Evolutionary conservation across 1,284 basidiomycete genomes (phyloP), one percentile per base, ranked within the genome.

Genomic region (Rhodotorula sp.): DNA sequence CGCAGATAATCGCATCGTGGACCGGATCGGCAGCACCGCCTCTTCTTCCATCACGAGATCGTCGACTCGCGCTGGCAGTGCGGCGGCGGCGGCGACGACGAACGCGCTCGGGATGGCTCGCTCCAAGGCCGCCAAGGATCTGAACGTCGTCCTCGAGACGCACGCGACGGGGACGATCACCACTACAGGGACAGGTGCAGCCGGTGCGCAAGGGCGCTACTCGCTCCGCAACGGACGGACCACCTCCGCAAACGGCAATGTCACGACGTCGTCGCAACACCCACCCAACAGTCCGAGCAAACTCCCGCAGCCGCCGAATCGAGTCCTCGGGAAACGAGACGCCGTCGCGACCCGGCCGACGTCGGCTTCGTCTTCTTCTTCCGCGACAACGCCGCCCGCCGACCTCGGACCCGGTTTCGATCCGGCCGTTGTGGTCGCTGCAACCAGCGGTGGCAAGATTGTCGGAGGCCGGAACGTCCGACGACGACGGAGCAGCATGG

Each of bases 1-100:
- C 38, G 63, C 68, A 19, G 71, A 72, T 52, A 72, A 75, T 54
- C 63, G 72, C 19, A 71, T 74, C n/a, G 72, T 74, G 49, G 69
- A 73, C 60, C 72, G 71, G 0, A n/a, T 69, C 58, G 59, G 57
- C 50, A 26, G 28, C 14, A 28, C 54, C 0, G 28, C 58, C 1
- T 26, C 18, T 12, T 12, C 57, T 15, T 28, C 47, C 4, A 48
- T 48, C 28, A 63, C 62, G 10, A 50, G 64, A 1, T 21, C 52
- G 45, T 58, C 38, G 7, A 47, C 64, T 21, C 55, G 64, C 21
- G 28, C 48, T n/a, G 54, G 54, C 10, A n/a, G 18, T 7, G 48
- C 49, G 1, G 31, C 31, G 7, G 3, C 66, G 14, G 31, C 31
- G 28, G 28, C 28, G 1, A 12, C 52, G n/a, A 59, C 61, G 10